Evolutionary conservation across 1,284 basidiomycete genomes (phyloP).

Genomic region (Porodaedalea pini): DNA sequence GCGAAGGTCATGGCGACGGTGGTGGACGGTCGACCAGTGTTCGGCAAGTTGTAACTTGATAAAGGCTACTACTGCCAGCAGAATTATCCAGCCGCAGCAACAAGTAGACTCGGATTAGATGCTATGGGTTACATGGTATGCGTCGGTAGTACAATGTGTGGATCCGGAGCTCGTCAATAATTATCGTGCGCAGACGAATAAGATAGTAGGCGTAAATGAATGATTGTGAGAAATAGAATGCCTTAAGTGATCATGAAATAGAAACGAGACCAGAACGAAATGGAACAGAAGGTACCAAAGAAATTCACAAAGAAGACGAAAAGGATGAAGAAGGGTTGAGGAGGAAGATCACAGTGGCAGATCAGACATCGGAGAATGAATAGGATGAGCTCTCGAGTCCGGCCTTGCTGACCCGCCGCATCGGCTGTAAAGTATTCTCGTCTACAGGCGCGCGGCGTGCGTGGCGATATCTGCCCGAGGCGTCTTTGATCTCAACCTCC

Average conservation of each 20-base stretch:
- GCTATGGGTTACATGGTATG: constrained; percentile 7
- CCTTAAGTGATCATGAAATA: background rate
- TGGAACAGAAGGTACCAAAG: background rate
- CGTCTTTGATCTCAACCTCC: constrained; percentile 83
- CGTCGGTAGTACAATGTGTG: background rate
- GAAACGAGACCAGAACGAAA: too few relatives aligned
- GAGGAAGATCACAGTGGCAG: background rate
- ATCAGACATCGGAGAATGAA: constrained; percentile 1
- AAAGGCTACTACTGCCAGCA: too few relatives aligned
- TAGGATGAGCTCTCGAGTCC: constrained; percentile 65
- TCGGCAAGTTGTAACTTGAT: too few relatives aligned
- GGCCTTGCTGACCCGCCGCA: constrained; percentile 84
- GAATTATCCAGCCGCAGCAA: too few relatives aligned
- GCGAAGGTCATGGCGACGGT: constrained; percentile 58
- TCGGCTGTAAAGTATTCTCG: constrained; percentile 80
- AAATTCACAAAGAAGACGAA: background rate
- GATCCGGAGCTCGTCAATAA: background rate
- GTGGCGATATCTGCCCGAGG: constrained; percentile 78
- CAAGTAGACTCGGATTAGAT: too few relatives aligned
- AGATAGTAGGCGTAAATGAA: background rate
- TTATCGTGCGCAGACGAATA: constrained; percentile 14
- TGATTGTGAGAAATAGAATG: background rate
- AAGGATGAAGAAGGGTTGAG: background rate
- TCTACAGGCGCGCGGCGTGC: constrained; percentile 81
- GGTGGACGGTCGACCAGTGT: constrained; percentile 67